Base-by-base conservation (phyloP, 176 grass and related monocot genomes). In the Phragmites australis region DNA sequence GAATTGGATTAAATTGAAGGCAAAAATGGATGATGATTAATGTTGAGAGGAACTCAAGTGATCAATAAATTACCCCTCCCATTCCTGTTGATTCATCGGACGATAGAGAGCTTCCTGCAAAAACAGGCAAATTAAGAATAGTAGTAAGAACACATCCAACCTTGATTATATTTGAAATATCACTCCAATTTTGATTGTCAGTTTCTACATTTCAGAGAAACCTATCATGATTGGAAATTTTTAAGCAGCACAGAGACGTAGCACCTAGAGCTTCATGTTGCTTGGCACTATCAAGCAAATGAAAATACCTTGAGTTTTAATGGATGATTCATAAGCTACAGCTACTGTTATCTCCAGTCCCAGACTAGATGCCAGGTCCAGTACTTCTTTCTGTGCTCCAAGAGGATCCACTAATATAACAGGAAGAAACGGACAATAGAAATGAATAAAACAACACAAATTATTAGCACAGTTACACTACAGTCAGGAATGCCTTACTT, bases 321-420 rank as follows among this genome's bases (percentile, higher is more conserved):
- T 45, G 1, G 52, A 70, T 70, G 81, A 70, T 91, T 94, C 95
- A 82, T 91, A 87, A 75, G 90, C 90, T 60, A 94, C 78, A 48
- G 92, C 82, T 3, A 94, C 90, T 63, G 81, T 88, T 85, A 94
- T 85, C 61, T 85, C 60, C 39, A 98, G 50, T 77, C 88, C 95
- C 71, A 98, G 81, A 68, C 78, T 75, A 66, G 63, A 83, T 67
- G 90, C 88, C 70, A 94, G 46, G n/a, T 88, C 82, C 66, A 94
- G 61, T 51, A 91, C 82, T 91, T 84, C 90, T 71, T 94, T 77
- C 43, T 98, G 95, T 65, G 95, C 95, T 56, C 95, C 86, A 74
- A 85, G 70, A 75, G 95, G 85, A 86, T 98, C 95, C 84, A 93
- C 95, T 98, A 67, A 67, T 43, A 83, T 81, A 74, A 45, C 56